Evolutionary conservation across 2,329 filamentous ascomycete genomes (phyloP).

Genomic region (Lizonia empirigonia): DNA sequence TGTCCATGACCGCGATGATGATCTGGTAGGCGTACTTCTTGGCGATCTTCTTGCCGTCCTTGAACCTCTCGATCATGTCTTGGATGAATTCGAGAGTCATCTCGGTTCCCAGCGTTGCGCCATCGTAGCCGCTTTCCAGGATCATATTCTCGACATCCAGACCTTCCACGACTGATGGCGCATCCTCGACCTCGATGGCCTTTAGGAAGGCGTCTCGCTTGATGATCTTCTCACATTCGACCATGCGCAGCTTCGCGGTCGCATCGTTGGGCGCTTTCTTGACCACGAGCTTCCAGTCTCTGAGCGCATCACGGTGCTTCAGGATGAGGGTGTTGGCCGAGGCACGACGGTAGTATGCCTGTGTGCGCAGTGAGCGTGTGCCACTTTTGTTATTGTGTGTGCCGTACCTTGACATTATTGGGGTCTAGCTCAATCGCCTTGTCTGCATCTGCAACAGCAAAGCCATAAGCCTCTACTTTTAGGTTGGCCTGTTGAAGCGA

Average conservation of each 20-base stretch:
- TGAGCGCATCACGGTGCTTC: constrained; percentile 82
- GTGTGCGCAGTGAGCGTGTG: constrained; percentile 18
- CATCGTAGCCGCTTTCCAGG: constrained; percentile 85
- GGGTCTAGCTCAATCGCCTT: constrained; percentile 91
- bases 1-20: constrained; percentile 83
- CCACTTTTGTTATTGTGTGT: neutral
- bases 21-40: constrained; percentile 99
- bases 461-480: constrained; percentile 93
- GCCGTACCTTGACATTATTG: constrained; percentile 80
- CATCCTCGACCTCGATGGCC: constrained; percentile 91
- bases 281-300: constrained; percentile 90
- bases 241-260: constrained; percentile 86
- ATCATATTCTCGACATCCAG: constrained; percentile 85
- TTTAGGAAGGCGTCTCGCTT: constrained; percentile 91
- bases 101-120: constrained; percentile 73
- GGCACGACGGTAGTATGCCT: constrained; percentile 95
- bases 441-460: constrained; percentile 86
- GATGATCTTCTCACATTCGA: constrained; percentile 93
- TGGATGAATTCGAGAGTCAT: constrained; percentile 98
- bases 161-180: constrained; percentile 88
- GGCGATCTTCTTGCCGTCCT: constrained; percentile 88
- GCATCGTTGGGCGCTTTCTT: constrained; percentile 86
- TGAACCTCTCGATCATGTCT: constrained; percentile 93
- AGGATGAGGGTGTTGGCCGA: constrained; percentile 91
- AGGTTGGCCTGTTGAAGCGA: constrained; percentile 75